Evolutionary conservation across 805 yeast species (phyloP), one percentile per base, ranked within the genome.

Genomic region (Suhomyces tanzawaensis): DNA sequence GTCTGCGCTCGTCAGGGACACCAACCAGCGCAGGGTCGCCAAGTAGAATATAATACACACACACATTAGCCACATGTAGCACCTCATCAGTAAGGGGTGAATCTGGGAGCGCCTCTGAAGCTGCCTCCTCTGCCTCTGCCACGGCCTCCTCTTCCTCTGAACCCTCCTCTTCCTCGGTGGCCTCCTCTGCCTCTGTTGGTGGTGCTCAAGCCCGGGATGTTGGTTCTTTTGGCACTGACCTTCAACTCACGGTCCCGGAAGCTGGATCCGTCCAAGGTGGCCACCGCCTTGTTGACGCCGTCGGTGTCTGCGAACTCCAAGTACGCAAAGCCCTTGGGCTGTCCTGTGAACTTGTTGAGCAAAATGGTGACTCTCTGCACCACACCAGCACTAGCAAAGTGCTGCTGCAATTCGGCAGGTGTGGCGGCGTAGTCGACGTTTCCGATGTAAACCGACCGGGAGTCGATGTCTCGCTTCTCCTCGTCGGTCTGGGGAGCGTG

Each of bases 261-360:
- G 18, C 69, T 63, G 1, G 82, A 66, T 21, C 83, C 91, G 51
- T 85, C 79, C 44, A 82, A 65, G 12, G 71, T 66, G 6, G 59
- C 64, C 29, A 86, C 68, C 1, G 95, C 95, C 43, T 74, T 70
- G 14, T 75, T 66, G 5, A 85, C 89, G 9, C 74, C 69, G n/a
- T 72, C 70, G 9, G 77, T 74, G 52, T 76, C 84, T n/a, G 80
- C 74, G 54, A 86, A 88, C 58, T 88, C 96, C 45, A 88, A 73
- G 58, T 86, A 88, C 2, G 95, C 95, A 63, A 74, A 86, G 1
- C 96, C 96, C 60, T 83, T 83, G 30, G 96, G 93, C 45, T 76
- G 82, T 5, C 95, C 95, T 0, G 93, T 80, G 49, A 66, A 61
- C 58, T 81, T 82, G 62, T 87, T 85, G 40, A 76, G 69, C 58